Conservation (phyloP, 108 stramenopile species). For the Nitzschia sp. region DNA sequence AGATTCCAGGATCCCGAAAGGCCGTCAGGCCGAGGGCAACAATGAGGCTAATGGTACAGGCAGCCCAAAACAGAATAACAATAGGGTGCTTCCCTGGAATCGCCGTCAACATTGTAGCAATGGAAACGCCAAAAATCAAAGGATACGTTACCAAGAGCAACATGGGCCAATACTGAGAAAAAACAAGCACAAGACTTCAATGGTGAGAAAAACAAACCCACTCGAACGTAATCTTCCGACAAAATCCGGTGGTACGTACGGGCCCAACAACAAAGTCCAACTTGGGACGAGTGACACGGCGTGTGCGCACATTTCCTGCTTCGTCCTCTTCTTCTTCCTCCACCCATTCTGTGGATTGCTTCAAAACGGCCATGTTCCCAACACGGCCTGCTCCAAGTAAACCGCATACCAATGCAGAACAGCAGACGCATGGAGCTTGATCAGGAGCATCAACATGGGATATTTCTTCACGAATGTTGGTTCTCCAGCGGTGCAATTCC, state of each 20-base stretch:
- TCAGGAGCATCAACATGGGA: conserved; percentile 43
- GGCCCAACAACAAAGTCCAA: conserved; percentile 78
- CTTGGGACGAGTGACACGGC: conserved; percentile 37
- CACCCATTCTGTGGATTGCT: conserved; percentile 63
- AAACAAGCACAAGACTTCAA: background rate
- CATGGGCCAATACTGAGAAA: conserved; percentile 84
- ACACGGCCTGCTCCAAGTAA: conserved; percentile 71
- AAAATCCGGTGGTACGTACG: conserved; percentile 10
- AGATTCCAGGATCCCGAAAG: conserved; percentile 67
- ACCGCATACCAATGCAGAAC: conserved; percentile 67
- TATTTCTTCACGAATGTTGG: conserved; percentile 9
- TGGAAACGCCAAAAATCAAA: conserved; percentile 62
- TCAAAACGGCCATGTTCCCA: conserved; percentile 86
- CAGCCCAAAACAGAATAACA: conserved; percentile 47
- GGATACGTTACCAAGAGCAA: conserved; percentile 82
- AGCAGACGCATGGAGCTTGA: conserved; percentile 60
- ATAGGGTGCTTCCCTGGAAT: conserved; percentile 39
- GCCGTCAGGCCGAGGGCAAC: conserved; percentile 47
- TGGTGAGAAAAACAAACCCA: background rate
- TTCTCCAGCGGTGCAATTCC: conserved; percentile 31
- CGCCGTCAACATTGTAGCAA: conserved; percentile 21
- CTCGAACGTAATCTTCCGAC: background rate
- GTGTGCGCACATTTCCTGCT: conserved; percentile 37
- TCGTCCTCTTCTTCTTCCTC: conserved; percentile 67
- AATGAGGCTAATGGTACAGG: conserved; percentile 41